A percentile compares a stretch with the other conserved stretches of the same genome.
Evolutionary conservation across 1,139 yeast species (phyloP).

Genomic region (Candida tropicalis): DNA sequence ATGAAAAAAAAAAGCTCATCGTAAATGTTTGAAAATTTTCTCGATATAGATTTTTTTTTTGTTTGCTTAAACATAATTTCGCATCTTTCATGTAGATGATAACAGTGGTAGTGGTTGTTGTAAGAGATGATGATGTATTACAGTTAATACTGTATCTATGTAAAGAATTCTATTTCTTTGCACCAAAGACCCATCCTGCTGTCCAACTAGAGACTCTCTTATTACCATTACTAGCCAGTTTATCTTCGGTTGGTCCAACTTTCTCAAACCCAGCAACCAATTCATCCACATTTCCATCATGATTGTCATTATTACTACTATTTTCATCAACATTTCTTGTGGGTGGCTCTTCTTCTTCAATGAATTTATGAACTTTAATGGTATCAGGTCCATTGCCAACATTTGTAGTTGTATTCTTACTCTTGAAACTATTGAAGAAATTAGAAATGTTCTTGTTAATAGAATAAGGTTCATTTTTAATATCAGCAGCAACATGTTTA

Average conservation of each 20-base stretch:
- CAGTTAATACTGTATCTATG: no score
- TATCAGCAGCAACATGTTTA: slow-evolving; percentile 53
- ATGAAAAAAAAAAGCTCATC: background rate
- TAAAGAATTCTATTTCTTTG: slow-evolving; percentile 13
- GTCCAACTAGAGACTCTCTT: slow-evolving; percentile 15
- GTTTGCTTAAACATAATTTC: no score
- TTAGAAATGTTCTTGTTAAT: slow-evolving; percentile 23
- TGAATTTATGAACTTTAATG: slow-evolving; percentile 22
- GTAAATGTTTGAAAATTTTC: background rate
- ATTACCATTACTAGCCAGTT: background rate
- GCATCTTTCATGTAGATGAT: no score
- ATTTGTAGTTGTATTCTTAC: slow-evolving; percentile 15
- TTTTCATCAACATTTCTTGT: slow-evolving; percentile 9
- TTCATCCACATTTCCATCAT: slow-evolving; percentile 14
- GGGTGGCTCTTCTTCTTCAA: slow-evolving; percentile 15
- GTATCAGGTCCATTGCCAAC: slow-evolving; percentile 9
- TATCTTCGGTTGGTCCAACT: slow-evolving; percentile 9
- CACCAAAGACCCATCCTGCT: slow-evolving; percentile 22
- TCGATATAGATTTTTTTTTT: background rate
- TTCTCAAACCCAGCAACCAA: slow-evolving; percentile 16
- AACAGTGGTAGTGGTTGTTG: no score
- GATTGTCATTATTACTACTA: slow-evolving; percentile 15
- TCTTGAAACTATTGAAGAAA: slow-evolving; percentile 31
- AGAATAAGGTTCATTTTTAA: slow-evolving; percentile 20
- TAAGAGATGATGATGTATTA: no score